A percentile compares a stretch with the other conserved stretches of the same genome.
Evolutionary conservation across 306 rosid species (phyloP).

Genomic region (Pueraria montana): DNA sequence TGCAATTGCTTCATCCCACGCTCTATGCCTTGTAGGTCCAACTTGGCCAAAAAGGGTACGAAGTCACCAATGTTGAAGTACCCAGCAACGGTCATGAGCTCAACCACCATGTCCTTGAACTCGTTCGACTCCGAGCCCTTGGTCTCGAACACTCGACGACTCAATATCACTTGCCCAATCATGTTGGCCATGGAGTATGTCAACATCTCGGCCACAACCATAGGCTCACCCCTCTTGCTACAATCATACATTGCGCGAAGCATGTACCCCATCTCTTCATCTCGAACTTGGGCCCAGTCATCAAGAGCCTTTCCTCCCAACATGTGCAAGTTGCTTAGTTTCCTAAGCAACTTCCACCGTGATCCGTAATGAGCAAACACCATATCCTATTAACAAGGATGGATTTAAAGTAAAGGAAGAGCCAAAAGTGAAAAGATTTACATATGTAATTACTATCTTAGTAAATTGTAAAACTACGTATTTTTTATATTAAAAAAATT

Average conservation of each 20-base stretch:
- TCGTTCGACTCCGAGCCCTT: conserved; percentile 42
- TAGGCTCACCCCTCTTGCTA: neutral
- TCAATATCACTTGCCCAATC: conserved; percentile 45
- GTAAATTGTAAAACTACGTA: too few species aligned
- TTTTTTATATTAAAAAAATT: too few species aligned
- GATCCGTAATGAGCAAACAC: conserved; percentile 42
- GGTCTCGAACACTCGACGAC: conserved; percentile 44
- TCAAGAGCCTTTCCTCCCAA: conserved; percentile 47
- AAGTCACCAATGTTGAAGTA: conserved; percentile 49
- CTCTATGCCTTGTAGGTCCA: conserved; percentile 48
- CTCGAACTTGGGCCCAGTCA: conserved; percentile 16
- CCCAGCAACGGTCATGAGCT: conserved; percentile 43
- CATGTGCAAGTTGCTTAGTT: conserved; percentile 46
- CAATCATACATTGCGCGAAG: conserved; percentile 35
- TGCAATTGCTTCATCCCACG: conserved; percentile 36
- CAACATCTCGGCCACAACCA: conserved; percentile 39
- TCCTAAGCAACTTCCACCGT: conserved; percentile 44
- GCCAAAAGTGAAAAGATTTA: too few species aligned
- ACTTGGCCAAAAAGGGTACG: conserved; percentile 26
- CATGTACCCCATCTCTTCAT: conserved; percentile 37
- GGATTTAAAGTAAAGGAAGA: neutral
- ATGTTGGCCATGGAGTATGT: conserved; percentile 48
- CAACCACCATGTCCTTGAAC: conserved; percentile 51
- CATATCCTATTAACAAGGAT: conserved; percentile 17
- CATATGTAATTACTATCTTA: too few species aligned